These are phyloP conservation scores for Termitomyces sp. DNA, from an alignment of 768 basidiomycete species.

Conservation along the genomic window DNA sequence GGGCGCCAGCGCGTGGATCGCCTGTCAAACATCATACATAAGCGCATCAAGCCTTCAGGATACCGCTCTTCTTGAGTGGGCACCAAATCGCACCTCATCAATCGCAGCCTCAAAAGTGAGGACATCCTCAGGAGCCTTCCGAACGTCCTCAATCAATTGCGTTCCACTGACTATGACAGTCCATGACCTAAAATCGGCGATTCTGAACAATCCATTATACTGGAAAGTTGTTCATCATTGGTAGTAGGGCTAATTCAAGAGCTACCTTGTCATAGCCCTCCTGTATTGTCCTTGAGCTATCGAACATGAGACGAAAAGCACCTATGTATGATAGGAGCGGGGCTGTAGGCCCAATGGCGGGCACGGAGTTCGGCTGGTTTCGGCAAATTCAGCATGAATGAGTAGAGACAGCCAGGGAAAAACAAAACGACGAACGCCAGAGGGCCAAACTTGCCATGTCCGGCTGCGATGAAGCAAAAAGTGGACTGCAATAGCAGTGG, in stretches of 20 bases:
- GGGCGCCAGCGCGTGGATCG: slow-evolving; percentile 11
- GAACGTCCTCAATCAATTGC: slow-evolving; percentile 24
- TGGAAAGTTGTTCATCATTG: background rate
- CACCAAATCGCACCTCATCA: slow-evolving; percentile 19
- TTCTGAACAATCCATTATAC: slow-evolving; percentile 4
- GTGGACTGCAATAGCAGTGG: background rate
- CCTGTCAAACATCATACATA: background rate
- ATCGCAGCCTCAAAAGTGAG: slow-evolving; percentile 22
- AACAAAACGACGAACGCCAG: background rate
- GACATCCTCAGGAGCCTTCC: slow-evolving; percentile 26
- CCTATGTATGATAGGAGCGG: slow-evolving; percentile 9
- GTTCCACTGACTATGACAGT: slow-evolving; percentile 24
- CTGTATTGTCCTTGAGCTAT: slow-evolving; percentile 7
- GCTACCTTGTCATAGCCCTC: slow-evolving; percentile 12
- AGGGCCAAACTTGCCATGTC: background rate
- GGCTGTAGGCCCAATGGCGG: slow-evolving; percentile 6
- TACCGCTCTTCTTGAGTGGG: background rate
- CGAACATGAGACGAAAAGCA: slow-evolving; percentile 6
- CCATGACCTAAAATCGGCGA: slow-evolving; percentile 20
- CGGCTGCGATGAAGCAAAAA: background rate
- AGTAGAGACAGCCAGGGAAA: background rate
- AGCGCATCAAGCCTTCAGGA: background rate
- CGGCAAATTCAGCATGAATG: background rate
- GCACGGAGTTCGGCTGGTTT: slow-evolving; percentile 1
- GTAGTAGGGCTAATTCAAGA: background rate